Evolutionary conservation across 2,329 filamentous ascomycete species (phyloP).

Genomic region (Emmonsiellopsis sp.): DNA sequence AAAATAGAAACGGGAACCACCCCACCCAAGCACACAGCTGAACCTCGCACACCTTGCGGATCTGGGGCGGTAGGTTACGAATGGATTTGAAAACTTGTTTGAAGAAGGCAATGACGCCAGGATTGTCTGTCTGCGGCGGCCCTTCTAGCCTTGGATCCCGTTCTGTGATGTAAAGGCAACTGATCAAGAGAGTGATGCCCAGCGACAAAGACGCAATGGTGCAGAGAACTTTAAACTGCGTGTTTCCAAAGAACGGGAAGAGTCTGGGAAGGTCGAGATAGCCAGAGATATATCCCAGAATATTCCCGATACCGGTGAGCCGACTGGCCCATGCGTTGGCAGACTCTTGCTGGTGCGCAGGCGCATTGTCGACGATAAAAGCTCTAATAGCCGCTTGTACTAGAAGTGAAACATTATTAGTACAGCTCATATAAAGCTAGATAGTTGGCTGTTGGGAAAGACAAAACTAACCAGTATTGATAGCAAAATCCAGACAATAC

Average conservation of each 20-base stretch:
- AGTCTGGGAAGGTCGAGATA: slow-evolving; percentile 68
- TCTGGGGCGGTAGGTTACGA: slow-evolving; percentile 68
- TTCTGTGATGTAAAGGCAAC: slow-evolving; percentile 61
- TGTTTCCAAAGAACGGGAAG: slow-evolving; percentile 71
- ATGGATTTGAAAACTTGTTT: slow-evolving; percentile 66
- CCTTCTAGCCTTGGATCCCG: slow-evolving; percentile 69
- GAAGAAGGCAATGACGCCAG: slow-evolving; percentile 71
- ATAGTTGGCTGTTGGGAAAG: background rate
- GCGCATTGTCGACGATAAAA: slow-evolving; percentile 88
- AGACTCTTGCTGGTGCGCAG: slow-evolving; percentile 83
- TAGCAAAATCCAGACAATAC: slow-evolving; percentile 85
- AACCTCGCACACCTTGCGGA: slow-evolving; percentile 69
- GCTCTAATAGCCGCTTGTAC: slow-evolving; percentile 87
- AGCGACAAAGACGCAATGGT: slow-evolving; percentile 72
- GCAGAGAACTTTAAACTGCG: slow-evolving; percentile 88
- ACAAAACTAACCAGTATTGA: slow-evolving; percentile 65
- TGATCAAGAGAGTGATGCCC: slow-evolving; percentile 58
- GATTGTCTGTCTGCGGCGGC: slow-evolving; percentile 48
- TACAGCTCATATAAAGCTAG: background rate
- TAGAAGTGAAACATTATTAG: slow-evolving; percentile 15
- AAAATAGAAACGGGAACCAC: slow-evolving; percentile 93
- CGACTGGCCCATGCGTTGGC: slow-evolving; percentile 93
- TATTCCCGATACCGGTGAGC: slow-evolving; percentile 78
- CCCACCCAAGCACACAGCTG: slow-evolving; percentile 88
- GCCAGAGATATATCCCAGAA: slow-evolving; percentile 79